A percentile compares a stretch with the other conserved stretches of the same genome.
Evolutionary conservation across 257 asterid species (phyloP).

Genomic region (Solanum chiquidenum): DNA sequence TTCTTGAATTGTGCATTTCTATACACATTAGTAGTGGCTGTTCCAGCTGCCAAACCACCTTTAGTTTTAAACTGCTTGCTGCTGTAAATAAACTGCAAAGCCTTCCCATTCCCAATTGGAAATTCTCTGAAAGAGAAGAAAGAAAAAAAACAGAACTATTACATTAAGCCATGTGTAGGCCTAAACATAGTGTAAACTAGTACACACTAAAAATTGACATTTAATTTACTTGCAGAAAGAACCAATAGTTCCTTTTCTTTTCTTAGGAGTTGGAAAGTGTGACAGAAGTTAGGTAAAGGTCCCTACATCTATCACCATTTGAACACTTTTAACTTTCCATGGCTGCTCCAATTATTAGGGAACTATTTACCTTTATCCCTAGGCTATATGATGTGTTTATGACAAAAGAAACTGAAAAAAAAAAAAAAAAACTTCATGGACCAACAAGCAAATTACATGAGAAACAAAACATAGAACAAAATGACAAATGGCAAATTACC

Average conservation of each 20-base stretch:
- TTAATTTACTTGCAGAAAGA: neutral
- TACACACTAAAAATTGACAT: neutral
- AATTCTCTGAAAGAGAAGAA: conserved; percentile 38
- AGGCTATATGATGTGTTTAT: too few relatives aligned
- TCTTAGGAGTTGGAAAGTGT: neutral
- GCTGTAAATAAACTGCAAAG: neutral
- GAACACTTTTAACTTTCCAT: neutral
- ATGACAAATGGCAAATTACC: conserved; percentile 21
- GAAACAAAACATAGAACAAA: neutral
- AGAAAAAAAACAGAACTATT: neutral
- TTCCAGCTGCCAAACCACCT: conserved; percentile 17
- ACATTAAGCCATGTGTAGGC: too few relatives aligned
- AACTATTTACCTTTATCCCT: neutral
- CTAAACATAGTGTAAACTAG: too few relatives aligned
- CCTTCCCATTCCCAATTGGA: conserved; percentile 27
- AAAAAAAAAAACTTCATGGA: neutral
- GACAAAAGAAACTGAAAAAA: too few relatives aligned
- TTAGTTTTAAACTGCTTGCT: neutral
- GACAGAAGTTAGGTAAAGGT: neutral
- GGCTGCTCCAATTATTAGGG: neutral
- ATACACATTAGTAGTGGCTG: conserved; percentile 83
- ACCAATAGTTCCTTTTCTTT: neutral
- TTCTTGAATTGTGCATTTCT: conserved; percentile 55
- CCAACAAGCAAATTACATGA: neutral
- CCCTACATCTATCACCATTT: neutral